Base-by-base conservation (phyloP, 139 green algal species). In the Tetradesmus obliquus region DNA sequence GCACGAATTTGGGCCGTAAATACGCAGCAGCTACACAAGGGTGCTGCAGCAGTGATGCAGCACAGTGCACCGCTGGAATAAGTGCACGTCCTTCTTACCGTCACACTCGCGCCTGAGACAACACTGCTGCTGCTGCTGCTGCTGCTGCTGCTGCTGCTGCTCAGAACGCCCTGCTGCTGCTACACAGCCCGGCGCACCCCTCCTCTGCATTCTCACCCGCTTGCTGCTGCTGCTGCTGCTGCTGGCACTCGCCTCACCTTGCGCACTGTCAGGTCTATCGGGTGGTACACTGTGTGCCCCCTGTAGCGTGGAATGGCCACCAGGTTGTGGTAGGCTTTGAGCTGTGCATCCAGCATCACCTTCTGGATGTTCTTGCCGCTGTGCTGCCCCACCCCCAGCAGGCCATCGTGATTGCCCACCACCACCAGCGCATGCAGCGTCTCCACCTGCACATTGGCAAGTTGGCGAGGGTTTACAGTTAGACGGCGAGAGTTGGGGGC, bases 211-310 rank as follows among this genome's bases (percentile, higher is more conserved):
- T 71, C 8, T 22, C 9, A 13, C 60, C 60, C 2, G 10, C 60
- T 19, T 71, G 60, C 9, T 71, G 60, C 60, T 76, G 66, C 17
- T n/a, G 66, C 79, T 54, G 74, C 12, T 76, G 66, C 12, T 76
- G 66, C 66, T 76, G 66, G 17, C 2, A 3, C 60, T 13, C 60
- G 15, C 15, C 94, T 87, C 71, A 89, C 94, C 93, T 93, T 93
- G 83, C 94, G 89, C 90, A 91, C 93, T 10, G 71, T 80, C 22
- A 94, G 83, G 19, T 95, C 93, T 5, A 96, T 90, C 22, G 87
- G 88, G 92, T 96, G 93, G 91, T 93, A 95, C 76, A 95, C 88
- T 54, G 94, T 96, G 92, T 95, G 94, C 0, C 80, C 90, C 19
- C 94, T 91, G 90, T 96, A 95, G 45, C 94, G 90, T 19, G 94